Evolutionary conservation across 805 yeast species (phyloP), one percentile per base, ranked within the genome.

Genomic region (Barnettozyma populi): DNA sequence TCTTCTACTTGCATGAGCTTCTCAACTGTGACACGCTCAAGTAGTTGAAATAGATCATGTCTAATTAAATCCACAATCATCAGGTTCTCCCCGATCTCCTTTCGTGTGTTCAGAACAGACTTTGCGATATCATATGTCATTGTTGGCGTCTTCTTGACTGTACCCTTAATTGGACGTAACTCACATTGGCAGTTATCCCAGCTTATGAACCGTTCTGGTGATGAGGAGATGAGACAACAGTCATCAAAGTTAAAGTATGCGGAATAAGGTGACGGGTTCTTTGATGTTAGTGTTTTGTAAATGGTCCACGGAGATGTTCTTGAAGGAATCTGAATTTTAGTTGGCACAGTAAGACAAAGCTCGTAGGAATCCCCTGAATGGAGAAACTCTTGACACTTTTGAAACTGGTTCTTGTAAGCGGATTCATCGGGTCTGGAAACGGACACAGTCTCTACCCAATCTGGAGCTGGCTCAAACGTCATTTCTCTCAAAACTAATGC

Each of bases 31-130:
- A 95, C 97, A 3, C 74, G 61, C 0, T 78, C 70, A 14, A 89
- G 69, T 37, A 88, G 70, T 54, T 81, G 80, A 59, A 79, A 82
- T 42, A 94, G 71, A 61, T 94, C 99, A 66, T 95, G 97, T 47
- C 99, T 77, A 41, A 94, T 95, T 49, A 94, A 68, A 64, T 94
- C 99, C 7, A 94, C 95, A 68, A 94, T 94, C 99, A 94, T 94
- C 49, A 94, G 70, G 55, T 94, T 94, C 62, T 94, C 99, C 0
- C 96, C 99, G 61, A 85, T 78, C 64, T 94, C 99, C 63, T 94
- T 94, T 3, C 95, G 94, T 1, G 95, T 83, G 45, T 82, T 77
- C 41, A 92, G 67, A 19, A 89, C 76, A 35, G 65, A 63, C 3
- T 79, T 70, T 0, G 97, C 98, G 31, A 68, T 68, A 31, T 72